Conservation (phyloP, 192 early-diverging fungal genomes). For the Coemansia sp. region DNA sequence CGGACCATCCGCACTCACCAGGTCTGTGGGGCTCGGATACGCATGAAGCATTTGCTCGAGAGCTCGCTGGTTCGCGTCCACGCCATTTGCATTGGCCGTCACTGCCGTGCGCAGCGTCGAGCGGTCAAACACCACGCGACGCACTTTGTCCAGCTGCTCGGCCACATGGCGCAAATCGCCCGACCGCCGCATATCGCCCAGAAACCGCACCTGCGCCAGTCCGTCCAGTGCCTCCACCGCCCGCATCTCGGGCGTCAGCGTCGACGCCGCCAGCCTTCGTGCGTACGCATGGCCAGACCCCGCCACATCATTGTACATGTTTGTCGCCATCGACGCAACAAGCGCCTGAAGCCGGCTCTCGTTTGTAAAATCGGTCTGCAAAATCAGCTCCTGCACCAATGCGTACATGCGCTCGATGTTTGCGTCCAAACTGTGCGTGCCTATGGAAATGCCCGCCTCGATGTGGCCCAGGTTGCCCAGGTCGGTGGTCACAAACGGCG, state of each 20-base stretch:
- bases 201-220: slow-evolving; percentile 73
- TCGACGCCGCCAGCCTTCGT: slow-evolving; percentile 66
- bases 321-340: slow-evolving; percentile 68
- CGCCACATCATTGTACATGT: slow-evolving; percentile 76
- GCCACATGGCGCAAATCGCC: slow-evolving; percentile 63
- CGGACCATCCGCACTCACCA: not conserved
- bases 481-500: slow-evolving; percentile 64
- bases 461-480: slow-evolving; percentile 63
- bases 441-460: slow-evolving; percentile 65
- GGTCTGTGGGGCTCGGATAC: slow-evolving; percentile 15
- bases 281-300: slow-evolving; percentile 83
- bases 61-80: slow-evolving; percentile 34
- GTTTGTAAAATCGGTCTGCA: slow-evolving; percentile 71
- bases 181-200: slow-evolving; percentile 67
- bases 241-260: slow-evolving; percentile 57
- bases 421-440: slow-evolving; percentile 68
- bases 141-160: slow-evolving; percentile 57
- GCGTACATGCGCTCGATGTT: slow-evolving; percentile 74
- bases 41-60: slow-evolving; percentile 27
- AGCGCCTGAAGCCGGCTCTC: slow-evolving; percentile 73
- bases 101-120: slow-evolving; percentile 42
- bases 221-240: slow-evolving; percentile 57
- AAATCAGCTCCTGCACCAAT: slow-evolving; percentile 69
- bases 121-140: slow-evolving; percentile 47
- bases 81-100: slow-evolving; percentile 31